Percentiles rank a stretch among this genome's conserved stretches.
These are phyloP conservation scores for Lachnellula subtilissima DNA, from an alignment of 2,329 filamentous ascomycete genomes.

Conservation along the genomic window DNA sequence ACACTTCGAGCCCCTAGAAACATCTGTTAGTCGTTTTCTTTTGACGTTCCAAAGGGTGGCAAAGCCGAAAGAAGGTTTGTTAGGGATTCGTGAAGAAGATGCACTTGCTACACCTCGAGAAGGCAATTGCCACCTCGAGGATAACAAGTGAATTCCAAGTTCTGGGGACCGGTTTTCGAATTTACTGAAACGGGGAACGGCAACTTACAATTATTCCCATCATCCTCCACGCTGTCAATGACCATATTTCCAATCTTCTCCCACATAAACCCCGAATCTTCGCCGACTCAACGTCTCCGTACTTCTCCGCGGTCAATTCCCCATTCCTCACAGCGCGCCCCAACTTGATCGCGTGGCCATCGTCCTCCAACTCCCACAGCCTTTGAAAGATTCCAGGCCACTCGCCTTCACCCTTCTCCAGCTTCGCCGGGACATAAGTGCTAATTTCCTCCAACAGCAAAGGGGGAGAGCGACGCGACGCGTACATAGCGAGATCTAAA, in stretches of 20 bases:
- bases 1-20: slow-evolving; percentile 49
- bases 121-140: neutral
- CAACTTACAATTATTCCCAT: slow-evolving; percentile 38
- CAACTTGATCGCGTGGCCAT: slow-evolving; percentile 78
- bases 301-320: slow-evolving; percentile 46
- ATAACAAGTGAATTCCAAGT: neutral
- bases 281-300: slow-evolving; percentile 44
- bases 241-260: slow-evolving; percentile 55
- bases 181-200: neutral
- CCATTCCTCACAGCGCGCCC: slow-evolving; percentile 65
- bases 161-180: too few species aligned
- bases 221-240: slow-evolving; percentile 54
- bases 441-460: slow-evolving; percentile 56
- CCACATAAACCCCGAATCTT: slow-evolving; percentile 55
- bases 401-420: slow-evolving; percentile 28
- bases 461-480: slow-evolving; percentile 58
- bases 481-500: slow-evolving; percentile 68
- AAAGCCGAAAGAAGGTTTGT: neutral
- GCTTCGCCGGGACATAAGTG: slow-evolving; percentile 48
- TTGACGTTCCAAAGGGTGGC: neutral
- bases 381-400: slow-evolving; percentile 41
- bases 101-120: neutral
- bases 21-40: neutral
- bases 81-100: neutral
- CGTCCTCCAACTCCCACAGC: slow-evolving; percentile 54